A percentile compares a stretch with the other conserved stretches of the same genome.
These are phyloP conservation scores for Tricladium varicosporioides DNA, from an alignment of 2,329 filamentous ascomycete genomes.

Conservation along the genomic window DNA sequence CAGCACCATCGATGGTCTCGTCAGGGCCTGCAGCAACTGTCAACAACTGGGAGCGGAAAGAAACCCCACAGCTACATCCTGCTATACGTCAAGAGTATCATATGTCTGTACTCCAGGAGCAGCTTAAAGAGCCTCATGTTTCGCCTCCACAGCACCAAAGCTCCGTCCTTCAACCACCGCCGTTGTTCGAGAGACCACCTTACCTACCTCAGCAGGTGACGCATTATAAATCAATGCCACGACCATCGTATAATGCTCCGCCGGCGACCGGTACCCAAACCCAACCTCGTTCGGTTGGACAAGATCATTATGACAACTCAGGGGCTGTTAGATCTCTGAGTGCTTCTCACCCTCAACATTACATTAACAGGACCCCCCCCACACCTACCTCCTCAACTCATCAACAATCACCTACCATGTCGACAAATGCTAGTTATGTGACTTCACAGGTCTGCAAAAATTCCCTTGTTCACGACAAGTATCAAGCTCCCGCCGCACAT, in stretches of 20 bases:
- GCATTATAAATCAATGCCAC: background rate
- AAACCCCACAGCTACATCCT: slow-evolving; percentile 34
- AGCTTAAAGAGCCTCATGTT: slow-evolving; percentile 19
- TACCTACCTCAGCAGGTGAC: slow-evolving; percentile 11
- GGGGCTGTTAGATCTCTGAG: background rate
- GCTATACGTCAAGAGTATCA: slow-evolving; percentile 37
- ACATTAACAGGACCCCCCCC: background rate
- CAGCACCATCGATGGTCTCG: slow-evolving; percentile 5
- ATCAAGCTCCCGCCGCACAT: background rate
- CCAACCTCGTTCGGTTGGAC: background rate
- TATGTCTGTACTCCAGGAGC: slow-evolving; percentile 25
- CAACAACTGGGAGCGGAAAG: slow-evolving; percentile 29
- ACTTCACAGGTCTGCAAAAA: background rate
- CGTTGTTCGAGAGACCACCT: slow-evolving; percentile 21
- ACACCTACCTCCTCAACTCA: background rate
- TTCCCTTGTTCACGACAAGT: background rate
- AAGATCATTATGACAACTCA: background rate
- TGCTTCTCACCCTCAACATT: slow-evolving; percentile 9
- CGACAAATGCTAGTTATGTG: background rate
- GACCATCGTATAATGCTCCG: background rate
- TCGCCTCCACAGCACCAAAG: slow-evolving; percentile 13
- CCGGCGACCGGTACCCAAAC: background rate
- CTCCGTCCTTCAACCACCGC: slow-evolving; percentile 20
- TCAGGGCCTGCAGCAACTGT: slow-evolving; percentile 3
- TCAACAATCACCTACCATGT: background rate